A percentile compares a stretch with the other conserved stretches of the same genome.
Evolutionary conservation across 768 basidiomycete genomes (phyloP).

Genomic region (Termitomyces titanicus): DNA sequence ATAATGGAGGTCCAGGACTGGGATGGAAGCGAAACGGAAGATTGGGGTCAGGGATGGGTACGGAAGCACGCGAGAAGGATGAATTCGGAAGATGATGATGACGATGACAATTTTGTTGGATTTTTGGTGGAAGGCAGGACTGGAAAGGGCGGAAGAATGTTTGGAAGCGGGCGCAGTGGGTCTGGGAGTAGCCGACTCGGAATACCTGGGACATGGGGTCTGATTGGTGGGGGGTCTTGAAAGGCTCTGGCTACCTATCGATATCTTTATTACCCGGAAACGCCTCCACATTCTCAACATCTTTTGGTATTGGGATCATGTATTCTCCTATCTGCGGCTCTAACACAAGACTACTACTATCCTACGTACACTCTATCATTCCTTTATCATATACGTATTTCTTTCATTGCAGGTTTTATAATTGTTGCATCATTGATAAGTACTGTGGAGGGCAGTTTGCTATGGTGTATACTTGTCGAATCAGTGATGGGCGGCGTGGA

Average conservation of each 20-base stretch:
- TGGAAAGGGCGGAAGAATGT: slow-evolving; percentile 5
- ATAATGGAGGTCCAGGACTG: slow-evolving; percentile 18
- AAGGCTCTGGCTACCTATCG: background rate
- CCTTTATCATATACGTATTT: slow-evolving; percentile 9
- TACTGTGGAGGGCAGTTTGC: no score
- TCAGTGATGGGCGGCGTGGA: no score
- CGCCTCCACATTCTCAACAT: background rate
- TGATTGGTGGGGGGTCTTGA: slow-evolving; percentile 11
- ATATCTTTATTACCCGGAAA: background rate
- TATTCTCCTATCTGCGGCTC: background rate
- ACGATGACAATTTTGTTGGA: slow-evolving; percentile 24
- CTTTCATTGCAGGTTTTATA: background rate
- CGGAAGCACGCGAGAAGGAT: slow-evolving; percentile 15
- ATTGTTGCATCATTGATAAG: background rate
- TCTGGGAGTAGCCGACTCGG: slow-evolving; percentile 19
- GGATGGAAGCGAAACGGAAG: slow-evolving; percentile 22
- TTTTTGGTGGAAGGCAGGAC: slow-evolving; percentile 14
- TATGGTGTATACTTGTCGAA: no score
- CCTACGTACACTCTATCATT: slow-evolving; percentile 4
- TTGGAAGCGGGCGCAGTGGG: slow-evolving; percentile 23
- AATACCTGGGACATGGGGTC: slow-evolving; percentile 14
- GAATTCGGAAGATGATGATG: slow-evolving; percentile 20
- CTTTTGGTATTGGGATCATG: background rate
- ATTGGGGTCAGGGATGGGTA: slow-evolving; percentile 25
- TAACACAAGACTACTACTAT: slow-evolving; percentile 2